Percentiles rank a stretch among this genome's conserved stretches.
phyloP scores from a whole-genome alignment of 768 basidiomycete species.

The Leucosporidium yakuticum region DNA sequence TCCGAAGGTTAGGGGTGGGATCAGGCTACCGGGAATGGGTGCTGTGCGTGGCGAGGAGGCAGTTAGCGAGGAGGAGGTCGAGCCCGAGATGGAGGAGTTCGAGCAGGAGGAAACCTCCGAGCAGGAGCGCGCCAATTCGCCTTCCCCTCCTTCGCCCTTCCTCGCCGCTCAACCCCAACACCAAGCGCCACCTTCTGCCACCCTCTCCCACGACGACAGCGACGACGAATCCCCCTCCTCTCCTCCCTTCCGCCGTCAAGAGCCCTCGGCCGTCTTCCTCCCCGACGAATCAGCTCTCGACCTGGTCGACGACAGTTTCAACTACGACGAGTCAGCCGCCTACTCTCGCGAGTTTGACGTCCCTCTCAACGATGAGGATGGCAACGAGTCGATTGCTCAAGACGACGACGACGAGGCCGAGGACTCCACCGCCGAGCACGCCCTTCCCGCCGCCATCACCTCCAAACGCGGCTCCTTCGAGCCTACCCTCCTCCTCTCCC shows the following conservation, averaged over 20 bases:
- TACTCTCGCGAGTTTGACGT: constrained; percentile 8
- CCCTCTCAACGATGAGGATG: constrained; percentile 22
- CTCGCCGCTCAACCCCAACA: too few species aligned
- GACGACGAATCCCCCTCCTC: too few species aligned
- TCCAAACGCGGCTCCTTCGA: constrained; percentile 1
- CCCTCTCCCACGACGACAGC: too few species aligned
- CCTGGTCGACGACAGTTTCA: too few species aligned
- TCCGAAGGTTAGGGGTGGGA: not conserved
- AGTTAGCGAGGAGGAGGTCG: not conserved
- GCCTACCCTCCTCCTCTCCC: not conserved
- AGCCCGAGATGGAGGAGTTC: constrained; percentile 2
- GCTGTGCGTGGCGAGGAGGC: not conserved
- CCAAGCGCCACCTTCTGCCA: too few species aligned
- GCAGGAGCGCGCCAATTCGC: not conserved
- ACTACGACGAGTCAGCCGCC: too few species aligned
- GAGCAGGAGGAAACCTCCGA: not conserved
- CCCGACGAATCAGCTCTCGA: too few species aligned
- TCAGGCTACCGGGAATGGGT: not conserved
- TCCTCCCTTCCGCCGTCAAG: too few species aligned
- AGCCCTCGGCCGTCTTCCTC: too few species aligned
- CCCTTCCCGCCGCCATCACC: not conserved
- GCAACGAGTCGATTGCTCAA: not conserved
- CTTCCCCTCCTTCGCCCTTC: too few species aligned
- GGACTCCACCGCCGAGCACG: not conserved
- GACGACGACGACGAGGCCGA: constrained; percentile 12